Conservation (phyloP, 768 basidiomycete species). For the Lentinula guzmanii region DNA sequence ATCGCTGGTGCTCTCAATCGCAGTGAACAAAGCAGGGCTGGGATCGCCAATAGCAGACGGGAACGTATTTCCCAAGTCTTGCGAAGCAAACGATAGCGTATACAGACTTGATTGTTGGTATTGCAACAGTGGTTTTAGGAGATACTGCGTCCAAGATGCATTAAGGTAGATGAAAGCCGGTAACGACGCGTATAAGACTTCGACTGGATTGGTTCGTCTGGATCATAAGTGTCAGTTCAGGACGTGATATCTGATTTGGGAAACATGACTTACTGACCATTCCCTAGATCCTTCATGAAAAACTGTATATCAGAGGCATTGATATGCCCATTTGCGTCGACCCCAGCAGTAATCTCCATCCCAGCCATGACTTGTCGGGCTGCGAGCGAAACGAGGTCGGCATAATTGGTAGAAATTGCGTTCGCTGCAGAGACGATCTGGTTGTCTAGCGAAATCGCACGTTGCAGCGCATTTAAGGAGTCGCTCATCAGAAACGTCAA, state of each 20-base stretch:
- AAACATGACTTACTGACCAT: slow-evolving; percentile 5
- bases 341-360: slow-evolving; percentile 11
- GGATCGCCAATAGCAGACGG: background rate
- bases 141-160: slow-evolving; percentile 5
- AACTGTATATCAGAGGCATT: slow-evolving; percentile 10
- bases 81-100: slow-evolving; percentile 9
- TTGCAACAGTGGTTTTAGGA: slow-evolving; percentile 15
- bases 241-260: background rate
- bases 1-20: background rate
- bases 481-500: slow-evolving; percentile 5
- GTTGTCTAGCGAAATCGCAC: slow-evolving; percentile 8
- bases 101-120: slow-evolving; percentile 13
- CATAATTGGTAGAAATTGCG: slow-evolving; percentile 9
- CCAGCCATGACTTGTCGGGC: slow-evolving; percentile 11
- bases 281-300: slow-evolving; percentile 14
- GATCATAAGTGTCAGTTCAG: background rate
- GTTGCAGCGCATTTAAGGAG: slow-evolving; percentile 3
- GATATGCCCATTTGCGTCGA: background rate
- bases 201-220: slow-evolving; percentile 11
- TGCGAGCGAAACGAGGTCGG: slow-evolving; percentile 10
- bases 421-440: slow-evolving; percentile 10
- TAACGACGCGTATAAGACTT: slow-evolving; percentile 11
- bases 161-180: slow-evolving; percentile 12
- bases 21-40: background rate
- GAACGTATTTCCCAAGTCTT: slow-evolving; percentile 13